Evolutionary conservation across 163 green algal genomes (phyloP).

Genomic region (Coccomyxa subellipsoidea): DNA sequence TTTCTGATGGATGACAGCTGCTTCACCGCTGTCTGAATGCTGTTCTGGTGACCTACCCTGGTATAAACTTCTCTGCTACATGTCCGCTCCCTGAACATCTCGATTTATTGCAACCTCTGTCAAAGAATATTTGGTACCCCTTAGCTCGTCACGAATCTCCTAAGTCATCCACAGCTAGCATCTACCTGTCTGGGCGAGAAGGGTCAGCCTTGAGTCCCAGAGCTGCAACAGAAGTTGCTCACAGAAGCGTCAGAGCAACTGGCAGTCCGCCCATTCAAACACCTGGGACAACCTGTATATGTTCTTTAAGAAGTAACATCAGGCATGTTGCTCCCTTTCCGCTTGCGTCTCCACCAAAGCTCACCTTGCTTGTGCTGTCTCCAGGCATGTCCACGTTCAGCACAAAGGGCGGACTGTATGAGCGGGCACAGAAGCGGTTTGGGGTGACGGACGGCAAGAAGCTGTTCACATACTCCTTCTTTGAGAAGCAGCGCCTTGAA

Average conservation of each 20-base stretch:
- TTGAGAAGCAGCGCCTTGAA: constrained; percentile 59
- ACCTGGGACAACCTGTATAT: not conserved
- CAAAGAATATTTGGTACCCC: not conserved
- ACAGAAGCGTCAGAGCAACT: too few relatives aligned
- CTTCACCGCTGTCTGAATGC: too few relatives aligned
- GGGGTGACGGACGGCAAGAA: constrained; percentile 83
- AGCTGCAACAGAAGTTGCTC: too few relatives aligned
- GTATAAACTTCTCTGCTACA: too few relatives aligned
- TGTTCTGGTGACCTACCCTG: too few relatives aligned
- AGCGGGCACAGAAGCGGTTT: constrained; percentile 73
- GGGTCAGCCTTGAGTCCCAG: too few relatives aligned
- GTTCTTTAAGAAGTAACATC: not conserved
- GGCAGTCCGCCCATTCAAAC: not conserved
- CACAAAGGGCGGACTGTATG: constrained; percentile 83
- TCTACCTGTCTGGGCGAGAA: too few relatives aligned
- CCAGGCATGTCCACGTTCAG: constrained; percentile 92
- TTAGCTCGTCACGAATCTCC: not conserved
- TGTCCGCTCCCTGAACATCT: not conserved
- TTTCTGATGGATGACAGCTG: too few relatives aligned
- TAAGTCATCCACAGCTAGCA: not conserved
- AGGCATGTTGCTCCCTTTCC: not conserved
- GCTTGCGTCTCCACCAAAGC: not conserved
- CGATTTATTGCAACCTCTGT: not conserved
- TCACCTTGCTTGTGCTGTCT: not conserved
- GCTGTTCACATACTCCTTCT: constrained; percentile 89